Base-by-base conservation (phyloP, 306 rosid species). In the Rosa rugosa region DNA sequence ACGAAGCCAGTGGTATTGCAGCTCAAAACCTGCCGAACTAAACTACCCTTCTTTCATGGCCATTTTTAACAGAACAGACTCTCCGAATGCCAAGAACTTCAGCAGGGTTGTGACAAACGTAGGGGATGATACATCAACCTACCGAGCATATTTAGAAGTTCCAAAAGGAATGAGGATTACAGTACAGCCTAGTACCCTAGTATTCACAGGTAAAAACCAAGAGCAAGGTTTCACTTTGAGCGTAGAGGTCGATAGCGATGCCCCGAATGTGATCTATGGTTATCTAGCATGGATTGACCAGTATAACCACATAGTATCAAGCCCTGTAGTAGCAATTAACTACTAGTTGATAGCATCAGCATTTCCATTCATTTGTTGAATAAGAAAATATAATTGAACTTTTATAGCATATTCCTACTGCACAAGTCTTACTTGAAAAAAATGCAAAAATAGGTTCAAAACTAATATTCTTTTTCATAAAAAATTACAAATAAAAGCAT, bases 1-100 rank as follows among this genome's bases (percentile, higher is more conserved):
- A 25, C 5, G 59, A 42, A 70, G 23, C 45, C 25, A 41, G 14
- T 31, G 62, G 72, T 11, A 23, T 5, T 44, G 40, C 50, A 31
- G 16, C 45, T 6, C 3, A 5, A 9, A 31, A 6, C 42, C 70
- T 36, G 25, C 40, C 6, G 75, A 78, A 11, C 75, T 78, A 9
- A 73, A 82, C 45, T 77, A 82, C 38, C 81, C 75, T 5, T 68
- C 80, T 40, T 77, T 77, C 34, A 54, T 51, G 17, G 70, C 79
- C 62, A 59, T 73, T 12, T n/a, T 38, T 17, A 69, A 67, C 22
- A 5, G 38, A 4, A 27, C 47, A 11, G 79, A 56, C 8, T 67
- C 79, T 18, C 49, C 40, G 6, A 64, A 41, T 34, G 53, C 44
- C 5, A 81, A 50, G 34, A 27, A 8, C 73, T 73, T 71, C 7